Conservation (phyloP, 345 rosid species). For the Arabis hirsuta region DNA sequence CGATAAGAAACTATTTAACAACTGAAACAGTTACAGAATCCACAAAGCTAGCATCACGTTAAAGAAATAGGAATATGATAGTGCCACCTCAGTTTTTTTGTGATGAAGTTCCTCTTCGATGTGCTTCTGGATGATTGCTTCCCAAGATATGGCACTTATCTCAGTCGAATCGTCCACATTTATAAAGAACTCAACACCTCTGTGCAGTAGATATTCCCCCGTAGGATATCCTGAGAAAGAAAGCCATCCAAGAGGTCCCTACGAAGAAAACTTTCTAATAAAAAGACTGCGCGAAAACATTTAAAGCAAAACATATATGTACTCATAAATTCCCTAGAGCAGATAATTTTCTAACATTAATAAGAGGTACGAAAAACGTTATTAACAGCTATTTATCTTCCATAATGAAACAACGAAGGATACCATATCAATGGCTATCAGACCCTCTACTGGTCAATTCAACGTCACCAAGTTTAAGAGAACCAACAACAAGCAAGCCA, state of each 20-base stretch:
- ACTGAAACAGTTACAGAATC: conserved; percentile 28
- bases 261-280: conserved; percentile 37
- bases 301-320: conserved; percentile 26
- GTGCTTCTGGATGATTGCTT: conserved; percentile 85
- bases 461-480: background rate
- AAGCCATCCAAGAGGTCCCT: conserved; percentile 99
- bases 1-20: conserved; percentile 10
- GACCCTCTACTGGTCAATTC: background rate
- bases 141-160: conserved; percentile 88
- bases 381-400: background rate
- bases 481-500: conserved; percentile 12
- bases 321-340: conserved; percentile 1
- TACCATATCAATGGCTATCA: background rate
- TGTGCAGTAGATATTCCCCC: conserved; percentile 64
- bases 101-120: conserved; percentile 87
- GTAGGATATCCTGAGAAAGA: conserved; percentile 76
- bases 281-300: conserved; percentile 9
- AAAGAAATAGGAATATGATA: conserved; percentile 16
- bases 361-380: background rate
- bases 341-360: background rate
- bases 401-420: conserved; percentile 19
- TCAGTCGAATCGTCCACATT: conserved; percentile 65
- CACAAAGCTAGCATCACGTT: conserved; percentile 26
- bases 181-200: conserved; percentile 70
- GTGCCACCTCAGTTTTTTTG: conserved; percentile 68